Base-by-base conservation (phyloP, 805 yeast genomes). In the Schwanniomyces yamadae region DNA sequence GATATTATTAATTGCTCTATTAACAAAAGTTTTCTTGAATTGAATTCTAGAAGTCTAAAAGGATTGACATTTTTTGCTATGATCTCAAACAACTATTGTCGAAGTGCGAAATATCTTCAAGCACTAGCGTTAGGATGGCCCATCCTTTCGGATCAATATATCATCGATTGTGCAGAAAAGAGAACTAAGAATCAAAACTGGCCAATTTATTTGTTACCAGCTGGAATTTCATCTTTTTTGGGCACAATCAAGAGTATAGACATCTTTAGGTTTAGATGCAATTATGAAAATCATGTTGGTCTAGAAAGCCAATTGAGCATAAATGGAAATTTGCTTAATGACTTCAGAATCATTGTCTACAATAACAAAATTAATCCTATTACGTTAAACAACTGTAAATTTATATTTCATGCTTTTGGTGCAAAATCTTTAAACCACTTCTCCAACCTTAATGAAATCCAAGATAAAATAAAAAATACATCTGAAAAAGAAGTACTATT, bases 81-180 rank as follows among this genome's bases (percentile, higher is more conserved):
- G 22, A 59, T 89, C 1, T 71, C 91, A 0, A 71, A 71, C 24
- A 69, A 68, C 20, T 71, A 74, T 38, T 67, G 76, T 13, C 63
- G 96, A 23, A 85, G 89, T 31, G 70, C 80, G 6, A 89, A 88
- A 50, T 89, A 83, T 53, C 54, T 89, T 7, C 93, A 86, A 50
- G 78, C 83, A 2, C 55, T 88, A 12, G 85, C 91, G 0, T 52
- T 88, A 28, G 90, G 91, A 2, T 88, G 95, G 95, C 97, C 97
- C 2, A 73, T 84, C 13, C 50, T 89, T 20, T 79, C 86, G 3
- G 72, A 74, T 37, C 52, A 59, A 6, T 88, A 74, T 45, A 62
- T 87, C 3, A 52, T 56, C 5, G 82, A 80, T 39, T 71, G 82
- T 37, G 47, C 75, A 2, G 44, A 50, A 1, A 50, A 52, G 31